These are phyloP conservation scores for Zygosaccharomyces sapae DNA, from an alignment of 1,139 yeast genomes.

Conservation along the genomic window DNA sequence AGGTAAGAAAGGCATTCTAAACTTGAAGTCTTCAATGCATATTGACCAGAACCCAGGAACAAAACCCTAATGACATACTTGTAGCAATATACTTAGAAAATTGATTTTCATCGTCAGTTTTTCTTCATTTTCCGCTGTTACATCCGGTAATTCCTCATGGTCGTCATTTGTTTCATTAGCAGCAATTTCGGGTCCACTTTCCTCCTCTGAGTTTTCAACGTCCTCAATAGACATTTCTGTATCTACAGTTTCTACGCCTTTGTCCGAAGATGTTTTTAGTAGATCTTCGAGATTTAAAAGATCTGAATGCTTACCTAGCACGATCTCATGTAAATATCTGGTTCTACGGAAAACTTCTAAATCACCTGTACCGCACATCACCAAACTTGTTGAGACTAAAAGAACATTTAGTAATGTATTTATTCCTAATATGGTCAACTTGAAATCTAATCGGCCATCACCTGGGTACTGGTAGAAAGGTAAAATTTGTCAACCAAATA, in stretches of 20 bases:
- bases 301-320: constrained; percentile 31
- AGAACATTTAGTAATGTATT: constrained; percentile 56
- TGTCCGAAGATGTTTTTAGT: constrained; percentile 1
- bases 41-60: constrained; percentile 90
- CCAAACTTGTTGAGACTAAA: constrained; percentile 60
- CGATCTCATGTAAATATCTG: constrained; percentile 58
- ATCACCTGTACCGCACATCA: constrained; percentile 94
- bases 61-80: constrained; percentile 82
- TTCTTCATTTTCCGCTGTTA: constrained; percentile 12
- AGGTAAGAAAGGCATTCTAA: constrained; percentile 42
- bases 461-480: constrained; percentile 49
- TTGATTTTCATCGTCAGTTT: constrained; percentile 30
- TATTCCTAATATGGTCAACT: constrained; percentile 54
- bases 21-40: constrained; percentile 58
- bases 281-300: constrained; percentile 16
- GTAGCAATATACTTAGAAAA: constrained; percentile 78
- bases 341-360: constrained; percentile 68
- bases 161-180: constrained; percentile 9
- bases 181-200: constrained; percentile 12
- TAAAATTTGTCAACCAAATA: constrained; percentile 58
- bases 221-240: constrained; percentile 2
- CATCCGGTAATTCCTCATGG: constrained; percentile 7
- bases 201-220: constrained; percentile 13
- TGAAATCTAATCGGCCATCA: constrained; percentile 52
- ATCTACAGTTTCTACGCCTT: constrained; percentile 8